Evolutionary conservation across 2,329 filamentous ascomycete genomes (phyloP), one percentile per base, ranked within the genome.

Genomic region (Eutypella sp.): DNA sequence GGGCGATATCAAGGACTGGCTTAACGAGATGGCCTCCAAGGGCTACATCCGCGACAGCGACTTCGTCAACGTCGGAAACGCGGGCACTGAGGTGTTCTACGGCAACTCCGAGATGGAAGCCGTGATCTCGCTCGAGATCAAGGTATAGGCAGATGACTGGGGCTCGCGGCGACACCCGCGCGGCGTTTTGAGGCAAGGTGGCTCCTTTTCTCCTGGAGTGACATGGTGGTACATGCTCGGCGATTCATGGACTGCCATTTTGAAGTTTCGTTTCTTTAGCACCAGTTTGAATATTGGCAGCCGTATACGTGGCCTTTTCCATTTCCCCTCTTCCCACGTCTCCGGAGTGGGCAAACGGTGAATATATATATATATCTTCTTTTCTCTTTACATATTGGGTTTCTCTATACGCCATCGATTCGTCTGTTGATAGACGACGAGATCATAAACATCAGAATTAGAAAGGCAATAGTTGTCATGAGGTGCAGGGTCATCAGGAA

Each of bases 41-140:
- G 54, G 53, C 16, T 56, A 54, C 23, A 44, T 57, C 39, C 42
- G 46, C 15, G 42, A 49, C 29, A 27, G 13, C 42, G 42, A 52
- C 16, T 57, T 49, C 47, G 45, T 57, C 25, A 57, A 52, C 29
- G 52, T 50, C 0, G 54, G 54, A 22, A 57, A 57, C 22, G 51
- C 52, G 1, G 56, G 56, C 15, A 53, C 49, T 3, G 56, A 58
- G 46, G 45, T 55, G 16, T 58, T 58, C 42, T 58, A 54, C 20
- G 56, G 56, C 3, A 50, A 19, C 19, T 39, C 36, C n/a, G 36
- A 39, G 36, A 39, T 39, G 36, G 13, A 39, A 20, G 36, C 36
- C 19, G 36, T 39, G 10, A 20, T 39, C 11, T 19, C 36, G 8
- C 10, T 39, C 5, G 36, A 39, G 36, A 39, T 39, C 19, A 16